Evolutionary conservation across 768 basidiomycete species (phyloP).

Genomic region (Termitomyces sp.): DNA sequence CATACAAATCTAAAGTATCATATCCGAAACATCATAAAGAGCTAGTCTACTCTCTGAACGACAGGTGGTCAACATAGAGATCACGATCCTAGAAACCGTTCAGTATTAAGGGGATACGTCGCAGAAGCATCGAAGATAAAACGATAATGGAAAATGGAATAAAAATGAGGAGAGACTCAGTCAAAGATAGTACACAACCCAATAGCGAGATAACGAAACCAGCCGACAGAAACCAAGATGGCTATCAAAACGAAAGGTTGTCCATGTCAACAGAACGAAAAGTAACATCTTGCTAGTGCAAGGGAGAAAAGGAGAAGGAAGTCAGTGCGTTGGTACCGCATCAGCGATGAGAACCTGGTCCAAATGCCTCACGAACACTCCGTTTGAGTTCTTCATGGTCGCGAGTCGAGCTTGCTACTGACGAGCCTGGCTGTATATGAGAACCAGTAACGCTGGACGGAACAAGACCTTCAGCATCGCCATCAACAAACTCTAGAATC

Average conservation of each 20-base stretch:
- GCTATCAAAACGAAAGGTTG: constrained; percentile 3
- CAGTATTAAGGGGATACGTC: constrained; percentile 6
- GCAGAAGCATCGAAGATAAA: constrained; percentile 5
- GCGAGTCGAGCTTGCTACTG: constrained; percentile 56
- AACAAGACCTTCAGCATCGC: constrained; percentile 56
- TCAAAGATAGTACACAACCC: constrained; percentile 16
- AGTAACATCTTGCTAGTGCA: neutral
- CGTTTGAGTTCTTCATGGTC: constrained; percentile 80
- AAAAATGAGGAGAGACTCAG: constrained; percentile 9
- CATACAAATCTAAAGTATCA: constrained; percentile 3
- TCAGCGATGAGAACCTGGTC: constrained; percentile 58
- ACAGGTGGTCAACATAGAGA: constrained; percentile 8
- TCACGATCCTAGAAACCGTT: constrained; percentile 5
- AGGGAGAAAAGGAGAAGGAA: neutral
- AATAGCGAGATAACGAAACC: constrained; percentile 9
- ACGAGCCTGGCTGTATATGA: constrained; percentile 68
- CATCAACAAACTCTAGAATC: constrained; percentile 85
- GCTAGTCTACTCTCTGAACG: constrained; percentile 7
- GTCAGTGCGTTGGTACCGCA: neutral
- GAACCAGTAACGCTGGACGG: constrained; percentile 62
- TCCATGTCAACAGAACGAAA: constrained; percentile 11
- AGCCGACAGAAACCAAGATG: constrained; percentile 2
- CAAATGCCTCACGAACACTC: constrained; percentile 82
- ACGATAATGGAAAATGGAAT: constrained; percentile 8
- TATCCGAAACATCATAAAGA: constrained; percentile 2